Evolutionary conservation across 345 rosid species (phyloP).

Genomic region (Erodium maritimum): DNA sequence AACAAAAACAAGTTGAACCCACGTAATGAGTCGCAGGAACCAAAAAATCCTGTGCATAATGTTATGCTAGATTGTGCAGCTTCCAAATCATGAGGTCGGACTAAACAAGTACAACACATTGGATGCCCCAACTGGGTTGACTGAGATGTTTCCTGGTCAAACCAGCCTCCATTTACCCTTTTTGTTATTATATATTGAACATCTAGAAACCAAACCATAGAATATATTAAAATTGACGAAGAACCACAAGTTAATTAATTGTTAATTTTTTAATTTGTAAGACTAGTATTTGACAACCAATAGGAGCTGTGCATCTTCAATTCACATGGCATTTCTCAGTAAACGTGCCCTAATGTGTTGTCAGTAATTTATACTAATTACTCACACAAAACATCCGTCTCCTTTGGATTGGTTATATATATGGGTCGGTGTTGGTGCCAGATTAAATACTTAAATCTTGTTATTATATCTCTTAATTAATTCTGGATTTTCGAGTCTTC

Average conservation of each 20-base stretch:
- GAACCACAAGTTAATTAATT: not conserved
- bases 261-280: not conserved
- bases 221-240: not conserved
- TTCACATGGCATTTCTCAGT: slow-evolving; percentile 36
- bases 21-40: slow-evolving; percentile 8
- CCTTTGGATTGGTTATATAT: slow-evolving; percentile 33
- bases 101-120: not conserved
- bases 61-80: slow-evolving; percentile 9
- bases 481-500: slow-evolving; percentile 10
- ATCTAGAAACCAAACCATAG: slow-evolving; percentile 8
- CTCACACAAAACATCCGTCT: slow-evolving; percentile 47
- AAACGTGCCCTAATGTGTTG: slow-evolving; percentile 25
- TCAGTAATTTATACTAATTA: slow-evolving; percentile 11
- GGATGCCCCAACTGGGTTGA: slow-evolving; percentile 23
- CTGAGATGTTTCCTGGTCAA: slow-evolving; percentile 24
- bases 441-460: slow-evolving; percentile 7
- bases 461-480: not conserved
- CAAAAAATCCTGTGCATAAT: slow-evolving; percentile 8
- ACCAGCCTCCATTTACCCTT: not conserved
- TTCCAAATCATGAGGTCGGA: slow-evolving; percentile 18
- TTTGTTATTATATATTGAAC: not conserved
- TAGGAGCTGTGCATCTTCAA: slow-evolving; percentile 1
- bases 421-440: slow-evolving; percentile 44
- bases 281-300: slow-evolving; percentile 15
- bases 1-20: slow-evolving; percentile 5